Evolutionary conservation across 2,329 filamentous ascomycete genomes (phyloP).

Genomic region (Curvularia hawaiiensis): DNA sequence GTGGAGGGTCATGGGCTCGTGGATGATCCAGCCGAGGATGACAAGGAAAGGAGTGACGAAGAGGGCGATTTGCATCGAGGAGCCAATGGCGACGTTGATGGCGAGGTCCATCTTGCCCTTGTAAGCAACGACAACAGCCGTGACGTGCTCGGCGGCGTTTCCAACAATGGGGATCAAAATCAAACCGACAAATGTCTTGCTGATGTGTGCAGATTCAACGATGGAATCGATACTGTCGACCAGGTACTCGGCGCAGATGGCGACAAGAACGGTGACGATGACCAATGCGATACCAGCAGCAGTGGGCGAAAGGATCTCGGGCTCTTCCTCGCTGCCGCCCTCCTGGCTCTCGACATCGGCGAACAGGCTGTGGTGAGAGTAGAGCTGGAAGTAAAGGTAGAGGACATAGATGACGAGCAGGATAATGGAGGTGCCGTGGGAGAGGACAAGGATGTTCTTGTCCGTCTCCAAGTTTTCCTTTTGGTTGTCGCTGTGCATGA

Average conservation of each 20-base stretch:
- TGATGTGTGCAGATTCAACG: constrained; percentile 57
- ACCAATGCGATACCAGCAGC: constrained; percentile 54
- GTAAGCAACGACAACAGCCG: constrained; percentile 59
- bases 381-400: constrained; percentile 62
- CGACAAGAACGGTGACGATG: constrained; percentile 55
- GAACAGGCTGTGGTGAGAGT: constrained; percentile 56
- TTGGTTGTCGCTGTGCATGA: constrained; percentile 48
- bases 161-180: constrained; percentile 63
- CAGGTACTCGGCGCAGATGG: constrained; percentile 59
- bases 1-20: constrained; percentile 68
- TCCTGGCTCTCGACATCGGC: constrained; percentile 46
- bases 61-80: constrained; percentile 61
- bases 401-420: constrained; percentile 59
- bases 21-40: constrained; percentile 61
- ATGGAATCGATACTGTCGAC: constrained; percentile 61
- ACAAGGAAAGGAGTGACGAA: constrained; percentile 64
- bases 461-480: constrained; percentile 48
- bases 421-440: constrained; percentile 60
- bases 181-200: constrained; percentile 62
- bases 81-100: constrained; percentile 61
- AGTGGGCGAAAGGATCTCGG: constrained; percentile 52
- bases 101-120: constrained; percentile 65
- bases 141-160: constrained; percentile 63
- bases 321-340: constrained; percentile 39
- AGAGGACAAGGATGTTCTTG: constrained; percentile 56